Evolutionary conservation across 306 rosid genomes (phyloP).

Genomic region (Nissolia schottii): DNA sequence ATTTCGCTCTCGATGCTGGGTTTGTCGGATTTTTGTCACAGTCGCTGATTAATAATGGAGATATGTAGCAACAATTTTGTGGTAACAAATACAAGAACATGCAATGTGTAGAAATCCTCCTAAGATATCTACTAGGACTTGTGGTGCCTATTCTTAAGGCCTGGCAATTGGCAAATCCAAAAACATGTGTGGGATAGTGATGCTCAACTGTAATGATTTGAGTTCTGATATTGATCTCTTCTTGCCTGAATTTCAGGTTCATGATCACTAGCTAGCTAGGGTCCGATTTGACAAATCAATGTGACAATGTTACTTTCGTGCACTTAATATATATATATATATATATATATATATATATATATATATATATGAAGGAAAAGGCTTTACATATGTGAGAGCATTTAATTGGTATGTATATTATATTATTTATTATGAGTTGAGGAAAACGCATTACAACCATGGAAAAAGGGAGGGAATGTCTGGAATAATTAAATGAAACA

Average conservation of each 20-base stretch:
- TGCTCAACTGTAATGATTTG: conserved; percentile 31
- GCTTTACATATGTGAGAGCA: not conserved
- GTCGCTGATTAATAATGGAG: conserved; percentile 25
- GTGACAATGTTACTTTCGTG: conserved; percentile 1
- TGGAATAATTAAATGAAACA: conserved; percentile 24
- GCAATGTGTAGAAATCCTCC: not conserved
- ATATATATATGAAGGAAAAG: not conserved
- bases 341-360: not conserved
- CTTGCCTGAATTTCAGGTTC: conserved; percentile 13
- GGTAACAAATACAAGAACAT: conserved; percentile 31
- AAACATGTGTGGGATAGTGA: conserved; percentile 30
- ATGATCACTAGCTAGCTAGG: conserved; percentile 11
- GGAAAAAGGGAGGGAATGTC: conserved; percentile 28
- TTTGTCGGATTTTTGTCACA: conserved; percentile 35
- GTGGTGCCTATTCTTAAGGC: conserved; percentile 32
- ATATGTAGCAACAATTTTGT: conserved; percentile 30
- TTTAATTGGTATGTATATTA: not conserved
- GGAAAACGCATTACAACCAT: conserved; percentile 6
- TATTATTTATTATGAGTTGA: conserved; percentile 18
- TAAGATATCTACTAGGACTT: not conserved
- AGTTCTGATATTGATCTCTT: conserved; percentile 4
- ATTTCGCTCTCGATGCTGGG: conserved; percentile 25
- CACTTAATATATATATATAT: not conserved
- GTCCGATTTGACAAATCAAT: conserved; percentile 12
- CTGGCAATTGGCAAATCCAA: conserved; percentile 24